Percentiles rank a stretch among this genome's conserved stretches.
phyloP scores from a whole-genome alignment of 495 filamentous ascomycete genomes.

The Filosporella fistucella region DNA sequence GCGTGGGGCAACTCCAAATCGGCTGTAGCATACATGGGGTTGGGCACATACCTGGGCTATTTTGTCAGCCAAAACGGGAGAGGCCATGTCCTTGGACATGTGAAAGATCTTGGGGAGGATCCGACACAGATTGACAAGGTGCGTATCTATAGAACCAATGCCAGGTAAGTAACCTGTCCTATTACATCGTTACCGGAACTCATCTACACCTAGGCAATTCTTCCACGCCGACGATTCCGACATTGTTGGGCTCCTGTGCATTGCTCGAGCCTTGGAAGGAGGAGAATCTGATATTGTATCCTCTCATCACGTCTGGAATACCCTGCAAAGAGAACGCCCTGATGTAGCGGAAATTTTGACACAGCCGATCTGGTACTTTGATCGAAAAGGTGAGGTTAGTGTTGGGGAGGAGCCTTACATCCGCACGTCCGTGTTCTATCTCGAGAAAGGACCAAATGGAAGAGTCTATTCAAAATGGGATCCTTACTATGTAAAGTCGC shows the following conservation, averaged over 20 bases:
- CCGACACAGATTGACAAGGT: slow-evolving; percentile 74
- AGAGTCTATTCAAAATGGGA: slow-evolving; percentile 64
- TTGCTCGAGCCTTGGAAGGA: slow-evolving; percentile 71
- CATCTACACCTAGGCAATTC: slow-evolving; percentile 43
- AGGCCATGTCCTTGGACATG: slow-evolving; percentile 88
- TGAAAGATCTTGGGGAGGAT: slow-evolving; percentile 86
- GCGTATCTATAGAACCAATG: slow-evolving; percentile 85
- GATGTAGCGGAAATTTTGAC: slow-evolving; percentile 74
- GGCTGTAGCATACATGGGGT: slow-evolving; percentile 83
- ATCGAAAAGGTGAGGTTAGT: slow-evolving; percentile 82
- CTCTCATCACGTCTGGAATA: slow-evolving; percentile 79
- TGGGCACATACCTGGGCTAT: slow-evolving; percentile 83
- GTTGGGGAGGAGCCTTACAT: slow-evolving; percentile 74
- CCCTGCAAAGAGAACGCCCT: slow-evolving; percentile 66
- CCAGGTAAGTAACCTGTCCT: slow-evolving; percentile 47
- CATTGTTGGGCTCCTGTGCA: slow-evolving; percentile 81
- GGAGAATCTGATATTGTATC: slow-evolving; percentile 83
- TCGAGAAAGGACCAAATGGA: slow-evolving; percentile 46
- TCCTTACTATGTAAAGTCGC: slow-evolving; percentile 69
- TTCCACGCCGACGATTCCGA: slow-evolving; percentile 85
- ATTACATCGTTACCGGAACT: background rate
- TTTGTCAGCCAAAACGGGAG: slow-evolving; percentile 80
- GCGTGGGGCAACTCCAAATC: slow-evolving; percentile 77
- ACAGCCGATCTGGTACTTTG: slow-evolving; percentile 86
- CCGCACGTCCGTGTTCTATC: slow-evolving; percentile 66